Evolutionary conservation across 2,329 filamentous ascomycete species (phyloP).

Genomic region (Pseudogymnoascus sp.): DNA sequence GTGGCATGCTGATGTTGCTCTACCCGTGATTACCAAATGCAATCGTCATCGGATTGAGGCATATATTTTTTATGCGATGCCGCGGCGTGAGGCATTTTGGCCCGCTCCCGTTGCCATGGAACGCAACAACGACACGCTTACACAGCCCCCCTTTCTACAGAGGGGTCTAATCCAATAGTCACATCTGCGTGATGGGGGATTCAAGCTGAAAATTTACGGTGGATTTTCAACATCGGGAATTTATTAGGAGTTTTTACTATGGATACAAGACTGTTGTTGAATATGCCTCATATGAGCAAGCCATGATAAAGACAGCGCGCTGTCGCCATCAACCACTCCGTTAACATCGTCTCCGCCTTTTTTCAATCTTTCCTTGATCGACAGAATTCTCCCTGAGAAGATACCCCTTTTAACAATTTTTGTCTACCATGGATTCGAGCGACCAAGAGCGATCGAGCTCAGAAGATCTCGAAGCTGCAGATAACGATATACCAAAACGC

Average conservation of each 20-base stretch:
- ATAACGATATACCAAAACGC: background rate
- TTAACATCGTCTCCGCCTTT: background rate
- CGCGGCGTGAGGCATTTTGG: conserved; percentile 1
- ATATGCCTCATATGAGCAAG: background rate
- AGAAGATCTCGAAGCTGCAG: conserved; percentile 6
- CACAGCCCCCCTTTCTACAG: background rate
- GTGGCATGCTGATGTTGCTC: background rate
- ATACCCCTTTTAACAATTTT: background rate
- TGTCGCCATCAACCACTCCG: background rate
- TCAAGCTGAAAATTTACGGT: background rate
- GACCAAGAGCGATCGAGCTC: background rate
- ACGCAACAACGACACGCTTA: background rate
- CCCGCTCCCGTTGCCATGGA: background rate
- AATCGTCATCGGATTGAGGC: conserved; percentile 11
- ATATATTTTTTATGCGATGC: background rate
- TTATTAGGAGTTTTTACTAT: background rate
- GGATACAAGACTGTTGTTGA: background rate
- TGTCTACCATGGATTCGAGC: background rate
- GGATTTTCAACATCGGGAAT: background rate
- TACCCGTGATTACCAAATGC: background rate
- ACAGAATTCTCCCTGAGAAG: background rate
- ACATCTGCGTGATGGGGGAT: background rate
- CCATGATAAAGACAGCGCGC: background rate
- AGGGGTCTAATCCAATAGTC: background rate
- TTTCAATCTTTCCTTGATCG: background rate